These are phyloP conservation scores for Emergomyces pasteurianus DNA, from an alignment of 2,329 filamentous ascomycete genomes.

Conservation along the genomic window DNA sequence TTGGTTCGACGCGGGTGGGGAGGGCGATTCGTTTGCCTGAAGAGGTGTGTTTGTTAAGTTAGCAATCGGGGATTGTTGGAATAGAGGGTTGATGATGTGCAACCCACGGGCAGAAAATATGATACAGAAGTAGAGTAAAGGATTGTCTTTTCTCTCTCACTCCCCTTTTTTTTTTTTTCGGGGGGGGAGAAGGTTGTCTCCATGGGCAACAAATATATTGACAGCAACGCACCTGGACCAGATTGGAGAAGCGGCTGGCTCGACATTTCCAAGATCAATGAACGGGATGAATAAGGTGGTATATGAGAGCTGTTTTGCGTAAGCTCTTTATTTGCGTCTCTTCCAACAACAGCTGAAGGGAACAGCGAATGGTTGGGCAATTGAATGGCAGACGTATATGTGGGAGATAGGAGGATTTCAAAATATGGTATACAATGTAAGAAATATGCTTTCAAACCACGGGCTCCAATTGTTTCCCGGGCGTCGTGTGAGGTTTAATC, in stretches of 20 bases:
- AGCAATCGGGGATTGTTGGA: neutral
- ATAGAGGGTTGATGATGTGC: neutral
- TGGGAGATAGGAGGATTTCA: neutral
- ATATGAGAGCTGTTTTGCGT: neutral
- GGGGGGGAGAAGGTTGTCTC: neutral
- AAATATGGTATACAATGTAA: neutral
- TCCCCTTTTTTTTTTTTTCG: too few relatives aligned
- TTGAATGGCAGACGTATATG: neutral
- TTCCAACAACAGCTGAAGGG: neutral
- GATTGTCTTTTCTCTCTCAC: too few relatives aligned
- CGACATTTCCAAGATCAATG: slow-evolving; percentile 55
- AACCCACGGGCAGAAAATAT: neutral
- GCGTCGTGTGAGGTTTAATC: neutral
- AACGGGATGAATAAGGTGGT: neutral
- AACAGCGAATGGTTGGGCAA: neutral
- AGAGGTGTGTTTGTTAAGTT: slow-evolving; percentile 6
- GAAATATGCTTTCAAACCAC: neutral
- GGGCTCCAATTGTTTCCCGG: neutral
- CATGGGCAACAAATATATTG: slow-evolving; percentile 1
- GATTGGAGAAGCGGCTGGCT: slow-evolving; percentile 93
- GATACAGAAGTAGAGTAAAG: neutral
- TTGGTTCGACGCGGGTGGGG: slow-evolving; percentile 93
- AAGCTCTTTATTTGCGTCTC: neutral
- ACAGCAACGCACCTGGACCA: slow-evolving; percentile 57
- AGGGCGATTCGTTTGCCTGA: slow-evolving; percentile 96